Evolutionary conservation across 345 rosid species (phyloP), one percentile per base, ranked within the genome.

Genomic region (Euphorbia pulcherrima): DNA sequence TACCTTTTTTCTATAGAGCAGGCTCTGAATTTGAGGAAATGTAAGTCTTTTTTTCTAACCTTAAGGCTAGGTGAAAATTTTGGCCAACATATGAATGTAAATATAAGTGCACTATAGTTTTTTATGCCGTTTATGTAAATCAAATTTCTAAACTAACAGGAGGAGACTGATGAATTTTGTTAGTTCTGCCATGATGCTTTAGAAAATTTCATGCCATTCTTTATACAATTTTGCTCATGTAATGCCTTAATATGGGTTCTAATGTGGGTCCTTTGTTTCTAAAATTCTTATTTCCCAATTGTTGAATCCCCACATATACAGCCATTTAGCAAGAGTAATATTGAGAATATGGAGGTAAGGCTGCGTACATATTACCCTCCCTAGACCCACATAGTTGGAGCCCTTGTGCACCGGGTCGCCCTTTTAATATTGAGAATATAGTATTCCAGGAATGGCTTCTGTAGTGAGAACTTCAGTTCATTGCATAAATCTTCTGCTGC

Each of bases 21-120:
- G 99, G 99, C 60, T 95, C 99, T 73, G 99, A 91, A 83, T 95
- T 95, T 83, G 99, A 95, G 87, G 97, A 95, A 83, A 95, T 91
- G 99, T 91, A 80, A 87, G 97, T 69, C 54, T 59, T 59, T 46
- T 24, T 28, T 6, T 6, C 47, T 39, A 24, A 26, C 11, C 17
- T 33, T 33, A 44, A 48, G 52, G 6, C n/a, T 33, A 48, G 37
- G 8, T 13, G 28, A 24, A 56, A 23, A 26, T 23, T 55, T 55
- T 26, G 16, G 14, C 60, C 60, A 55, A 8, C 62, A 4, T 4
- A 30, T 12, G 39, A 16, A 28, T 29, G 60, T 17, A 13, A 29
- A 27, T 27, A 1, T 2, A 50, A 50, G 54, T 7, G 54, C 44
- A 4, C 7, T 50, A 21, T n/a, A 47, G n/a, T 47, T 18, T 14